phyloP scores from a whole-genome alignment of 2,329 filamentous ascomycete genomes.

The Aureobasidium lini region DNA sequence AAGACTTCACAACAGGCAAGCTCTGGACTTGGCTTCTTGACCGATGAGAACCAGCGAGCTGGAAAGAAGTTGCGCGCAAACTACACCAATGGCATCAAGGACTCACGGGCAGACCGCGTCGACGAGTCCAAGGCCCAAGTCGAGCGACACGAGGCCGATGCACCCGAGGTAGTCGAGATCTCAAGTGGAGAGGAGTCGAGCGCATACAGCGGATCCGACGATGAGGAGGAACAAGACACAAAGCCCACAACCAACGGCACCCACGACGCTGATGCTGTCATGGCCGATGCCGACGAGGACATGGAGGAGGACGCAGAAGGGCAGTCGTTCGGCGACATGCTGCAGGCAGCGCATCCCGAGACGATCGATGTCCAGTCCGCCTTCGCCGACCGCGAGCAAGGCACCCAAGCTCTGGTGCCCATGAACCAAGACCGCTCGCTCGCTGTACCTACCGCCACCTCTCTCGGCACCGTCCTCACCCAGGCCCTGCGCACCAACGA shows the following conservation, averaged over 20 bases:
- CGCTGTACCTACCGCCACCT: slow-evolving; percentile 63
- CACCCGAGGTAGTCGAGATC: slow-evolving; percentile 40
- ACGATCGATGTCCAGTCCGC: slow-evolving; percentile 68
- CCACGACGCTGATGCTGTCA: slow-evolving; percentile 18
- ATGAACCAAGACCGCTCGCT: slow-evolving; percentile 41
- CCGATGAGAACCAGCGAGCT: slow-evolving; percentile 28
- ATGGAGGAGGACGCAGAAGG: slow-evolving; percentile 35
- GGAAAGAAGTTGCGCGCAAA: slow-evolving; percentile 36
- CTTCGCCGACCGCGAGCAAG: slow-evolving; percentile 35
- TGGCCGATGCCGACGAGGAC: slow-evolving; percentile 23
- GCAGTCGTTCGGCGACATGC: slow-evolving; percentile 80
- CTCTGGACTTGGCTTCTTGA: slow-evolving; percentile 27
- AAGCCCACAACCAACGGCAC: slow-evolving; percentile 9
- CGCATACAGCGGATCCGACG: slow-evolving; percentile 27
- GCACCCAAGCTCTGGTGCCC: slow-evolving; percentile 37
- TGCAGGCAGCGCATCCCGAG: slow-evolving; percentile 61
- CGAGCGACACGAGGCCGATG: slow-evolving; percentile 39
- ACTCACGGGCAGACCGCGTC: slow-evolving; percentile 44
- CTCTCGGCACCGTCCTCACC: slow-evolving; percentile 83
- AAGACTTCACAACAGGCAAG: slow-evolving; percentile 28
- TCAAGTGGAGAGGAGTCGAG: slow-evolving; percentile 36
- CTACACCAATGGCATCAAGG: slow-evolving; percentile 47
- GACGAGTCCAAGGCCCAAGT: slow-evolving; percentile 53
- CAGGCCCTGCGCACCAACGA: slow-evolving; percentile 93
- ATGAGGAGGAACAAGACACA: slow-evolving; percentile 21